Evolutionary conservation across 352 stramenopile genomes (phyloP).

Genomic region (Ophiocytium majus): DNA sequence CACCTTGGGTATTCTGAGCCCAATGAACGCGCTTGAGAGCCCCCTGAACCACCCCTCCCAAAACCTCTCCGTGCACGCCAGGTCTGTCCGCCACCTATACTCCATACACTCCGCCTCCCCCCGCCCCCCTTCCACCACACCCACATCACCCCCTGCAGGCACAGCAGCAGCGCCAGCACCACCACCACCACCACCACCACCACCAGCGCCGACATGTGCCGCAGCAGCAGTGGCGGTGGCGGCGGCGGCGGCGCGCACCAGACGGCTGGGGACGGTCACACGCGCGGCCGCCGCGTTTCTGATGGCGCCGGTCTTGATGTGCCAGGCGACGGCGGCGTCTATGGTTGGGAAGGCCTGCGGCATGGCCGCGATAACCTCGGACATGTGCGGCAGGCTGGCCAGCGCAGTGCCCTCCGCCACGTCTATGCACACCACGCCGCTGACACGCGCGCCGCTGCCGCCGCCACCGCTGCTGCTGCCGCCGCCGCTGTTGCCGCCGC

Average conservation of each 20-base stretch:
- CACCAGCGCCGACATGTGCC: conserved; percentile 16
- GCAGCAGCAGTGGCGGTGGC: too few relatives aligned
- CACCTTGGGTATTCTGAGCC: conserved; percentile 44
- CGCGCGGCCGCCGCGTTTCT: conserved; percentile 25
- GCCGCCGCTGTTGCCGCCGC: too few relatives aligned
- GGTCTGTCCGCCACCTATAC: conserved; percentile 45
- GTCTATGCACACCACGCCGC: conserved; percentile 49
- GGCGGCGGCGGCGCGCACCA: conserved; percentile 4
- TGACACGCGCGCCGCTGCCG: too few relatives aligned
- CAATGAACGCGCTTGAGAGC: conserved; percentile 42
- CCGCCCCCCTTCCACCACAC: neutral
- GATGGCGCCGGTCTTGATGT: conserved; percentile 45
- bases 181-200: neutral
- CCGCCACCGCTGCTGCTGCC: conserved; percentile 8
- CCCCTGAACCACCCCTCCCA: conserved; percentile 53
- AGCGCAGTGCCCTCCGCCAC: conserved; percentile 54
- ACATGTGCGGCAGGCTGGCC: conserved; percentile 47
- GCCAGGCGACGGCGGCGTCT: conserved; percentile 47
- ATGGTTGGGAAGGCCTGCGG: conserved; percentile 42
- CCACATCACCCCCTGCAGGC: too few relatives aligned
- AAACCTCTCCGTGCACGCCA: conserved; percentile 31
- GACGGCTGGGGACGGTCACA: conserved; percentile 39
- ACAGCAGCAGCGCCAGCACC: too few relatives aligned
- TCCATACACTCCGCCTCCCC: neutral
- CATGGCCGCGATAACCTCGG: conserved; percentile 39